phyloP scores from a whole-genome alignment of 2,329 filamentous ascomycete species.

The Rhinocladiella mackenziei region DNA sequence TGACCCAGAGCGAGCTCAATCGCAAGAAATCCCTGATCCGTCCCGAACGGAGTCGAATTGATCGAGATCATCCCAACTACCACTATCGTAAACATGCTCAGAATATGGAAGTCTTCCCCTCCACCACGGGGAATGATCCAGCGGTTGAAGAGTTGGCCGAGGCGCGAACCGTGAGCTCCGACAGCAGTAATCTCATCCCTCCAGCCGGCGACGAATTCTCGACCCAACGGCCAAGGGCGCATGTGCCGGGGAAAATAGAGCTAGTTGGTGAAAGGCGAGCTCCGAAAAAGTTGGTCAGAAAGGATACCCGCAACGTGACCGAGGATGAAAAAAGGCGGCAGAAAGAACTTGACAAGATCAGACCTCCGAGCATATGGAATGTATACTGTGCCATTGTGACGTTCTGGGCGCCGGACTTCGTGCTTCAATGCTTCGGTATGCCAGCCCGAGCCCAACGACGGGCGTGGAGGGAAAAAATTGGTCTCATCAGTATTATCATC shows the following conservation, averaged over 20 bases:
- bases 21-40: slow-evolving; percentile 86
- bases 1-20: slow-evolving; percentile 45
- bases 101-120: slow-evolving; percentile 85
- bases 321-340: slow-evolving; percentile 59
- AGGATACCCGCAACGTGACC: slow-evolving; percentile 52
- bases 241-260: slow-evolving; percentile 31
- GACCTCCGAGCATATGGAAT: slow-evolving; percentile 86
- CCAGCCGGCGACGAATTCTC: slow-evolving; percentile 34
- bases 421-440: slow-evolving; percentile 82
- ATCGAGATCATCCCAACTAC: slow-evolving; percentile 87
- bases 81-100: slow-evolving; percentile 93
- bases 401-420: slow-evolving; percentile 86
- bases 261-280: slow-evolving; percentile 38
- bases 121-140: slow-evolving; percentile 87
- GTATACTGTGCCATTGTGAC: slow-evolving; percentile 92
- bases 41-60: slow-evolving; percentile 81
- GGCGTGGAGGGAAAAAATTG: slow-evolving; percentile 98
- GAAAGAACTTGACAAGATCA: slow-evolving; percentile 60
- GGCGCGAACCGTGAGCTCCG: slow-evolving; percentile 56
- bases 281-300: slow-evolving; percentile 61
- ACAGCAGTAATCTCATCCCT: slow-evolving; percentile 55
- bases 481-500: slow-evolving; percentile 88
- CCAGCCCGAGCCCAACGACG: slow-evolving; percentile 78
- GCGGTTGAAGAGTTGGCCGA: slow-evolving; percentile 66
- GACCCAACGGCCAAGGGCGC: slow-evolving; percentile 31